Evolutionary conservation across 202 grass and related monocot species (phyloP), one percentile per base, ranked within the genome.

Genomic region (Cymbopogon flexuosus): DNA sequence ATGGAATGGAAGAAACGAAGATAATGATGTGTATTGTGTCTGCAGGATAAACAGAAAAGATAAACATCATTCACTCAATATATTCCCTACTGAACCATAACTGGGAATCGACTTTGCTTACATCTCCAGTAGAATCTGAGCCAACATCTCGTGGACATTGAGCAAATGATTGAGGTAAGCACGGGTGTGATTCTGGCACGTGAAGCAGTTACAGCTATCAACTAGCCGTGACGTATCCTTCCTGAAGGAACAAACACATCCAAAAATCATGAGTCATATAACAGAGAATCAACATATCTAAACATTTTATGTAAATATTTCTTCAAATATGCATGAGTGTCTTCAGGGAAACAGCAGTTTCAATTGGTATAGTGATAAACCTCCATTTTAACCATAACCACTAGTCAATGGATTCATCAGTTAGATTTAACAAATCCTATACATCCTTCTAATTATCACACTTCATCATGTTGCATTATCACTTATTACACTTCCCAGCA

Each of bases 121-220:
- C 90, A 97, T 97, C 93, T 97, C 94, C 58, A 97, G 87, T 80
- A 97, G 86, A 85, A 97, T 97, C 68, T 94, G 92, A 61, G 90
- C 92, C 85, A 97, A 70, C 94, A 97, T 97, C 83, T 94, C 94
- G 56, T 97, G 94, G 49, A 94, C 91, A 24, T 94, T 97, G 15
- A 97, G 88, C 73, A 97, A 78, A 84, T 93, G 94, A 86, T 97
- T 97, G 24, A 97, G 83, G 86, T 97, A 97, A 75, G 92, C 94
- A 21, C 89, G 85, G 31, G 94, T 97, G 63, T 97, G 94, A 68
- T 97, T 97, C 70, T 88, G 85, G 84, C 94, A 97, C 15, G 94
- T 97, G 86, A 94, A 94, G 79, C 94, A 97, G 34, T 47, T 79
- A 83, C 94, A 97, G 43, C 86, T 83, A 64, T 90, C 84, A 29